A percentile compares a stretch with the other conserved stretches of the same genome.
These are phyloP conservation scores for Neurospora sp. DNA, from an alignment of 495 filamentous ascomycete genomes.

Conservation along the genomic window DNA sequence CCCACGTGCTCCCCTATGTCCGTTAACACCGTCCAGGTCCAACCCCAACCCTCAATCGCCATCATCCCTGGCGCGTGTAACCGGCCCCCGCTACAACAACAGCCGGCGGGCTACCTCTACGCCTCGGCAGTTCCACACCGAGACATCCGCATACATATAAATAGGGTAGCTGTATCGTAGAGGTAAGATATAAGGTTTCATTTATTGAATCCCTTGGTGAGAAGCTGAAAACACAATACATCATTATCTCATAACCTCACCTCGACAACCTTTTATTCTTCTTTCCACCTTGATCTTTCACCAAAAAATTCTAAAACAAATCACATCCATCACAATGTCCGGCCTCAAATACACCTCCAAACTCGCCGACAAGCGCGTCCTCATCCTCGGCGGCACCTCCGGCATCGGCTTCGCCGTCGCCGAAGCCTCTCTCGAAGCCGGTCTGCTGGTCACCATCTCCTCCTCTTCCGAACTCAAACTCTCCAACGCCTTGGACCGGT, in stretches of 20 bases:
- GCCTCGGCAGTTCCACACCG: too few relatives aligned
- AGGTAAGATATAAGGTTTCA: background rate
- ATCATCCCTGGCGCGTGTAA: background rate
- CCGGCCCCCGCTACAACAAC: background rate
- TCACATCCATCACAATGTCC: background rate
- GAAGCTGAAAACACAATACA: background rate
- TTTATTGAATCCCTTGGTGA: background rate
- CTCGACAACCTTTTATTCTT: background rate
- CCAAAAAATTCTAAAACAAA: too few relatives aligned
- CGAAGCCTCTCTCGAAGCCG: conserved; percentile 36
- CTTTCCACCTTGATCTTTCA: too few relatives aligned
- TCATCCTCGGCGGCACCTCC: conserved; percentile 44
- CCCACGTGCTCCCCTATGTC: background rate
- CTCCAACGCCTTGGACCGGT: conserved; percentile 23
- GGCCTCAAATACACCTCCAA: conserved; percentile 17
- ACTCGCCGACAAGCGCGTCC: conserved; percentile 29
- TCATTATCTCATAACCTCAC: background rate
- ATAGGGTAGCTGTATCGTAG: background rate
- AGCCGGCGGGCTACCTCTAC: too few relatives aligned
- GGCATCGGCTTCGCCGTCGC: conserved; percentile 50
- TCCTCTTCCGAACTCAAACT: conserved; percentile 37
- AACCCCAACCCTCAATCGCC: background rate
- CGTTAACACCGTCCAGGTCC: background rate
- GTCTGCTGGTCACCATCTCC: conserved; percentile 41
- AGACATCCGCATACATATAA: background rate